phyloP scores from a whole-genome alignment of 139 green algal genomes.

The Axilococcus clingmanii region DNA sequence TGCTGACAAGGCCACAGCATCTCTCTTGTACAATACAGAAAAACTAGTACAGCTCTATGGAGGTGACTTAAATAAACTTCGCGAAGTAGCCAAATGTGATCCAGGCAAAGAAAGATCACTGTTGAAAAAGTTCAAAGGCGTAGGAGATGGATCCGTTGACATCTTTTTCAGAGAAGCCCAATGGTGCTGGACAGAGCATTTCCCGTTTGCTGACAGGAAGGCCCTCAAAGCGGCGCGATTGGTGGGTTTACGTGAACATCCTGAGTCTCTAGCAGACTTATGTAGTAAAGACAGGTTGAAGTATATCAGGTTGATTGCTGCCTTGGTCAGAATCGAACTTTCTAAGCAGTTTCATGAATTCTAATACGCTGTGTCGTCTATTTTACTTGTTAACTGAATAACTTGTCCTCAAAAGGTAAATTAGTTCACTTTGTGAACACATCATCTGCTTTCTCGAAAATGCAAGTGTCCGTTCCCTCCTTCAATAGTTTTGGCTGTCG shows the following conservation, averaged over 20 bases:
- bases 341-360: background rate
- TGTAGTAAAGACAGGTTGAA: conserved; percentile 8
- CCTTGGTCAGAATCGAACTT: conserved; percentile 3
- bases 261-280: conserved; percentile 11
- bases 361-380: too few relatives aligned
- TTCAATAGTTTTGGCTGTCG: too few relatives aligned
- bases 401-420: background rate
- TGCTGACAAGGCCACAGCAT: too few relatives aligned
- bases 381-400: background rate
- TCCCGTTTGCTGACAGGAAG: conserved; percentile 25
- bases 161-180: conserved; percentile 23
- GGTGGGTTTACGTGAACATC: conserved; percentile 12
- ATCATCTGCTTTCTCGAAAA: background rate
- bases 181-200: conserved; percentile 14
- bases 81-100: background rate
- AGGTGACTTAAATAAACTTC: conserved; percentile 13
- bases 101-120: conserved; percentile 10
- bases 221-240: conserved; percentile 13
- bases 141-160: conserved; percentile 15
- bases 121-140: conserved; percentile 18
- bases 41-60: conserved; percentile 4
- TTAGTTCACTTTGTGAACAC: background rate
- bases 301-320: conserved; percentile 6
- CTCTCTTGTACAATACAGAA: conserved; percentile 9
- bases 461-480: background rate